Percentiles rank a stretch among this genome's conserved stretches.
Evolutionary conservation across 108 stramenopile genomes (phyloP).

Genomic region (Pseudonitzschia multiseries): DNA sequence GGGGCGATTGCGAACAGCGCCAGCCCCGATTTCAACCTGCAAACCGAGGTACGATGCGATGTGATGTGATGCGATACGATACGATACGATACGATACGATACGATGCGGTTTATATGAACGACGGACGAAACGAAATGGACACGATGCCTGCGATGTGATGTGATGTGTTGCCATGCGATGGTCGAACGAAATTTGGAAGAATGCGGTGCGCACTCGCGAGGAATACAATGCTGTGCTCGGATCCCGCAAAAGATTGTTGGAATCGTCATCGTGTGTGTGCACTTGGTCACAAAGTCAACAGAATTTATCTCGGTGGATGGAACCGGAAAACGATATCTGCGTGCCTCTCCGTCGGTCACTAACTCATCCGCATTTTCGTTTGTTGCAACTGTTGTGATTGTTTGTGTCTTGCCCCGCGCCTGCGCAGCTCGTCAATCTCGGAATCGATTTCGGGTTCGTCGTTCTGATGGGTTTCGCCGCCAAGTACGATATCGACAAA

Average conservation of each 20-base stretch:
- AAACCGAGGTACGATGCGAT: conserved; percentile 52
- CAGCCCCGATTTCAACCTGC: conserved; percentile 68
- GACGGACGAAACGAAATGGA: background rate
- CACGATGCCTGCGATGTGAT: too few relatives aligned
- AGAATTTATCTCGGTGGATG: too few relatives aligned
- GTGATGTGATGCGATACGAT: background rate
- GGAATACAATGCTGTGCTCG: too few relatives aligned
- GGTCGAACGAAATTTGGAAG: too few relatives aligned
- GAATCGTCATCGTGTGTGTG: too few relatives aligned
- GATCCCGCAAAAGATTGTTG: too few relatives aligned
- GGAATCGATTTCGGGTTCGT: conserved; percentile 88
- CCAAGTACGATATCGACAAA: conserved; percentile 67
- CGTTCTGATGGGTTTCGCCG: conserved; percentile 54
- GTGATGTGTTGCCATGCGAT: too few relatives aligned
- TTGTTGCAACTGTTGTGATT: background rate
- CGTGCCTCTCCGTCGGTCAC: too few relatives aligned
- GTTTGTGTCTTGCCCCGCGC: background rate
- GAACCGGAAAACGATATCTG: too few relatives aligned
- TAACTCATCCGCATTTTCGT: background rate
- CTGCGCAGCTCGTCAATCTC: conserved; percentile 53
- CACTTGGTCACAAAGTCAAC: too few relatives aligned
- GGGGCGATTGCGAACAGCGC: conserved; percentile 60
- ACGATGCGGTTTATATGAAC: background rate
- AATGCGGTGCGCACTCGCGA: too few relatives aligned
- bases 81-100: background rate